phyloP scores from a whole-genome alignment of 345 rosid species.

The Laguncularia racemosa region DNA sequence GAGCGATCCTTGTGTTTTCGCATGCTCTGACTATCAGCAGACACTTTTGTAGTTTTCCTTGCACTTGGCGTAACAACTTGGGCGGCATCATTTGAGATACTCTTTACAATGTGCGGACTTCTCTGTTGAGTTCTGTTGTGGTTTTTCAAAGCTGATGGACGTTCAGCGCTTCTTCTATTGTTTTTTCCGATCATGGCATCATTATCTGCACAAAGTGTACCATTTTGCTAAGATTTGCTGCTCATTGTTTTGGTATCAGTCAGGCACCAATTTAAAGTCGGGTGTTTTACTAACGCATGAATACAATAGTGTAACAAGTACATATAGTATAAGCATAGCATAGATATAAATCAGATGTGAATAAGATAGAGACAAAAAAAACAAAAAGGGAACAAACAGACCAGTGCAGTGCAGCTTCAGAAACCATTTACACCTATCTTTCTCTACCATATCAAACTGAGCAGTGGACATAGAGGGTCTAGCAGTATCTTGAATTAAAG shows the following conservation, averaged over 20 bases:
- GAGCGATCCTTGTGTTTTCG: conserved; percentile 8
- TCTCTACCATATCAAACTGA: too few species aligned
- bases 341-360: not conserved
- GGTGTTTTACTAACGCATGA: not conserved
- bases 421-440: not conserved
- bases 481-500: not conserved
- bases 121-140: conserved; percentile 19
- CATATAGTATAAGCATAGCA: not conserved
- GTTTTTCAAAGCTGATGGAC: conserved; percentile 21
- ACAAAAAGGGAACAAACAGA: not conserved
- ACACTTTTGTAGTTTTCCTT: conserved; percentile 16
- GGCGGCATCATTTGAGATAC: conserved; percentile 4
- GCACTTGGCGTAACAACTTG: conserved; percentile 9
- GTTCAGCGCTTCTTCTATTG: conserved; percentile 20
- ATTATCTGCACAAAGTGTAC: conserved; percentile 25
- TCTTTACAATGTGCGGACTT: conserved; percentile 20
- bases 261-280: too few species aligned
- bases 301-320: not conserved
- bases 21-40: conserved; percentile 10
- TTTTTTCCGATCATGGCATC: conserved; percentile 44
- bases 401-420: not conserved
- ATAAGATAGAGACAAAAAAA: too few species aligned
- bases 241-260: too few species aligned
- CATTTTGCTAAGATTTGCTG: too few species aligned
- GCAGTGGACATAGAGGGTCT: too few species aligned